These are phyloP conservation scores for Tricharina praecox DNA, from an alignment of 495 filamentous ascomycete species.

Conservation along the genomic window DNA sequence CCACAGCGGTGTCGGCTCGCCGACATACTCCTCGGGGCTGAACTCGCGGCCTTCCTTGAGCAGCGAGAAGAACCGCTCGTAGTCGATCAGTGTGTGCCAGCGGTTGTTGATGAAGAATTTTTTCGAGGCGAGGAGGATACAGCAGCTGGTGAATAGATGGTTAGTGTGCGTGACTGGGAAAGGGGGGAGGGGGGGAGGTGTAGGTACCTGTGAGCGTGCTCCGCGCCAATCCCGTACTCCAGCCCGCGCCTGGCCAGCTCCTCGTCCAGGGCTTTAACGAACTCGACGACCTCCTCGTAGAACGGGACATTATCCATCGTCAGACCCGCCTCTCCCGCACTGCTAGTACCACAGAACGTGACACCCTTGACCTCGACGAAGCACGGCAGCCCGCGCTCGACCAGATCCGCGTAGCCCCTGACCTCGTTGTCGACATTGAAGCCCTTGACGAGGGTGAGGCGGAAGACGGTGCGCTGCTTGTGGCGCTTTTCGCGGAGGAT, in stretches of 20 bases:
- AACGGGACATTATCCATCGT: constrained; percentile 95
- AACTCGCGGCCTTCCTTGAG: constrained; percentile 58
- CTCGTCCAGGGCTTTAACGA: constrained; percentile 53
- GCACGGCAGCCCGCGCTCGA: constrained; percentile 65
- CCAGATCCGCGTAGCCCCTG: constrained; percentile 74
- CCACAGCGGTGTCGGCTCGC: constrained; percentile 70
- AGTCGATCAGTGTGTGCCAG: constrained; percentile 88
- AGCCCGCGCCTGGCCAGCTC: constrained; percentile 52
- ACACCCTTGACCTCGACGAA: constrained; percentile 94
- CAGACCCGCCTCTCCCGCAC: constrained; percentile 59
- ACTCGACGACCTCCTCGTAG: constrained; percentile 68
- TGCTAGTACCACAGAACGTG: constrained; percentile 76
- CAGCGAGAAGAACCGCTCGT: constrained; percentile 71
- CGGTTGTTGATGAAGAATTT: constrained; percentile 54
- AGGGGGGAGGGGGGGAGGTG: too few relatives aligned
- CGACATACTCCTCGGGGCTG: constrained; percentile 78
- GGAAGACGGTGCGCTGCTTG: constrained; percentile 81
- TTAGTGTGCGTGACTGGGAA: too few relatives aligned
- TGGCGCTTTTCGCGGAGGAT: constrained; percentile 69
- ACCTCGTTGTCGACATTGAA: constrained; percentile 94
- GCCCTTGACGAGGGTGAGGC: constrained; percentile 83
- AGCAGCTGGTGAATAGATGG: constrained; percentile 58
- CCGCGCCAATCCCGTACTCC: constrained; percentile 76
- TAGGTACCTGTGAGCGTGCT: constrained; percentile 56
- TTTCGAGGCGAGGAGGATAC: constrained; percentile 63